Percentiles rank a stretch among this genome's conserved stretches.
These are phyloP conservation scores for Coemansia sp. DNA, from an alignment of 371 early-diverging fungal genomes.

Conservation along the genomic window DNA sequence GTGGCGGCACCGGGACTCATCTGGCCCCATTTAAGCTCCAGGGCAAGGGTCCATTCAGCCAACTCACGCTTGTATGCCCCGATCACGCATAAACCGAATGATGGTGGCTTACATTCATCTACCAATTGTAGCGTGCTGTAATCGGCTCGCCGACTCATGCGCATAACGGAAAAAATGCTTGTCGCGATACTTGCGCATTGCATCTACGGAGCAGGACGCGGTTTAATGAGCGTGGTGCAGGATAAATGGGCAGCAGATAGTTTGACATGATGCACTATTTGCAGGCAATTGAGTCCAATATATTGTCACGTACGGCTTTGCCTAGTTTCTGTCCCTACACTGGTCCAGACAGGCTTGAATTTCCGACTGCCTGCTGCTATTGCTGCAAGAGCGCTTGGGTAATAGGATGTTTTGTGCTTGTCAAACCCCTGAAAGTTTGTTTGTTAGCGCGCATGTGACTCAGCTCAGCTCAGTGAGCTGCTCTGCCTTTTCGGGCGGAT, in stretches of 20 bases:
- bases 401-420: background rate
- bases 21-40: background rate
- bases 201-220: too few relatives aligned
- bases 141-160: background rate
- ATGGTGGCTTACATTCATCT: background rate
- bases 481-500: background rate
- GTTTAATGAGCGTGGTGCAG: too few relatives aligned
- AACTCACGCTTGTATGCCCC: background rate
- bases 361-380: too few relatives aligned
- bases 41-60: background rate
- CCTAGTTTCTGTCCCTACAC: background rate
- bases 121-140: background rate
- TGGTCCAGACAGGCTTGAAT: background rate
- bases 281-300: too few relatives aligned
- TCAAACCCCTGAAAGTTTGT: background rate
- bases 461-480: conserved; percentile 9
- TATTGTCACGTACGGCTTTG: too few relatives aligned
- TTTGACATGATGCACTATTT: background rate
- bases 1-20: background rate
- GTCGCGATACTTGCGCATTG: too few relatives aligned
- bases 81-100: background rate
- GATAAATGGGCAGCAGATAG: background rate
- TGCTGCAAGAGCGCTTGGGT: background rate
- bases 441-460: background rate
- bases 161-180: background rate